phyloP scores from a whole-genome alignment of 495 filamentous ascomycete species.

The Penicillium chermesinum region DNA sequence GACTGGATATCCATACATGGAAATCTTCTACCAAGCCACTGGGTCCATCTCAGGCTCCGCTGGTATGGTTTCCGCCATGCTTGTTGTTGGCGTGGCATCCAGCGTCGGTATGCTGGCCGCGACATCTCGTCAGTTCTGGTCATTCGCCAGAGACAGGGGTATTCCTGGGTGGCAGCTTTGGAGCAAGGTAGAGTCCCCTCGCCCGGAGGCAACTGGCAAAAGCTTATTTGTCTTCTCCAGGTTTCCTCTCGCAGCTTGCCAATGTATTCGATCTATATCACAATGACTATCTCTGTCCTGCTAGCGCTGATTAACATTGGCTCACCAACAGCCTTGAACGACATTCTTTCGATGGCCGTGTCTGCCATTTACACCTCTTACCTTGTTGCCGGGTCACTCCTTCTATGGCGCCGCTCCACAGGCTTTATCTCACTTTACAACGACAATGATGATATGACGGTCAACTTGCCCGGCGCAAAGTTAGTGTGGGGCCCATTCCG shows the following conservation, averaged over 20 bases:
- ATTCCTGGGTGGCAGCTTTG: conserved; percentile 4
- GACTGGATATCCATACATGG: conserved; percentile 47
- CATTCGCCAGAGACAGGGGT: conserved; percentile 19
- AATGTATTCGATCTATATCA: conserved; percentile 27
- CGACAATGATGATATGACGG: conserved; percentile 10
- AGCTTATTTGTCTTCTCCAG: background rate
- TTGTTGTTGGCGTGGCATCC: conserved; percentile 36
- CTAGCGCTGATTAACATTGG: conserved; percentile 43
- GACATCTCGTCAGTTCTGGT: conserved; percentile 50
- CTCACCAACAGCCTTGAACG: conserved; percentile 37
- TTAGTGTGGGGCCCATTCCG: conserved; percentile 48
- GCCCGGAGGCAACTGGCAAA: background rate
- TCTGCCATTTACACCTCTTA: conserved; percentile 37
- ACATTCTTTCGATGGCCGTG: conserved; percentile 38
- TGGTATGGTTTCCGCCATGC: conserved; percentile 41
- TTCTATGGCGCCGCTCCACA: conserved; percentile 37
- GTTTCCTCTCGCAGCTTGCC: conserved; percentile 10
- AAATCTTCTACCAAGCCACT: conserved; percentile 44
- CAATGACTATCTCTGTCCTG: conserved; percentile 21
- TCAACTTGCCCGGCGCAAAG: conserved; percentile 21
- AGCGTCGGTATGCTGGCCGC: conserved; percentile 45
- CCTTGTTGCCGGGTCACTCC: conserved; percentile 22
- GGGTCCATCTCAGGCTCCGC: conserved; percentile 37
- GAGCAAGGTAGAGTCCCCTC: background rate
- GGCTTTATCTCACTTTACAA: conserved; percentile 15